Percentiles rank a stretch among this genome's conserved stretches.
Conservation (phyloP, 2,329 filamentous ascomycete genomes). For the Trichoderma polysporum region DNA sequence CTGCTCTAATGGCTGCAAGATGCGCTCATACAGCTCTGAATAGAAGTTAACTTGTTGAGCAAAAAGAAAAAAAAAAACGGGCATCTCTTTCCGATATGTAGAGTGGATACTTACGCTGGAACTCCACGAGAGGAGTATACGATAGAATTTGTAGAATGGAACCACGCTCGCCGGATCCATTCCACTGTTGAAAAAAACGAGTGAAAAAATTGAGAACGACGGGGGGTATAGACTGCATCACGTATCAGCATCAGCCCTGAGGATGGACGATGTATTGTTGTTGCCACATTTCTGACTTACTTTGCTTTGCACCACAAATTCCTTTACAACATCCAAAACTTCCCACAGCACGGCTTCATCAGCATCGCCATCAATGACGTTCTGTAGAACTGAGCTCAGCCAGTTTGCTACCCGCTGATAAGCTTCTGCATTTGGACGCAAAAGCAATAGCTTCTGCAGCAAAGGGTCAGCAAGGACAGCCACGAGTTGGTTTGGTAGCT, state of each 20-base stretch:
- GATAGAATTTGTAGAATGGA: conserved; percentile 59
- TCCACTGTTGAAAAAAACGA: conserved; percentile 60
- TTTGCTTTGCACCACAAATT: conserved; percentile 58
- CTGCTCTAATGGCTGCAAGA: conserved; percentile 53
- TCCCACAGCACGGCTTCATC: conserved; percentile 51
- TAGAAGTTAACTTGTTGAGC: background rate
- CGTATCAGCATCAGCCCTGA: conserved; percentile 18
- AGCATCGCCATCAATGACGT: conserved; percentile 53
- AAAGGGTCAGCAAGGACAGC: conserved; percentile 74
- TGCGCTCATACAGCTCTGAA: conserved; percentile 50
- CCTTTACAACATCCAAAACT: conserved; percentile 54
- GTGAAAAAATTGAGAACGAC: conserved; percentile 51
- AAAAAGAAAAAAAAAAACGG: too few species aligned
- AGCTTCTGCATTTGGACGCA: conserved; percentile 56
- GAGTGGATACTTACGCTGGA: conserved; percentile 47
- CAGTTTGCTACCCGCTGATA: conserved; percentile 57
- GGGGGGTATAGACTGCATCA: conserved; percentile 45
- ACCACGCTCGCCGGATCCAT: conserved; percentile 55
- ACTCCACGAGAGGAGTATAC: conserved; percentile 54
- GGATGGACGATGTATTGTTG: background rate
- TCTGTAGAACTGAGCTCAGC: conserved; percentile 56
- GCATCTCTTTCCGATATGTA: background rate
- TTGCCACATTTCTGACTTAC: conserved; percentile 36
- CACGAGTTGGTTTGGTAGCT: conserved; percentile 78
- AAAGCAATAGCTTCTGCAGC: conserved; percentile 73